Percentiles rank a stretch among this genome's conserved stretches.
phyloP scores from a whole-genome alignment of 768 basidiomycete species.

The Trichaptum fuscoviolaceum region DNA sequence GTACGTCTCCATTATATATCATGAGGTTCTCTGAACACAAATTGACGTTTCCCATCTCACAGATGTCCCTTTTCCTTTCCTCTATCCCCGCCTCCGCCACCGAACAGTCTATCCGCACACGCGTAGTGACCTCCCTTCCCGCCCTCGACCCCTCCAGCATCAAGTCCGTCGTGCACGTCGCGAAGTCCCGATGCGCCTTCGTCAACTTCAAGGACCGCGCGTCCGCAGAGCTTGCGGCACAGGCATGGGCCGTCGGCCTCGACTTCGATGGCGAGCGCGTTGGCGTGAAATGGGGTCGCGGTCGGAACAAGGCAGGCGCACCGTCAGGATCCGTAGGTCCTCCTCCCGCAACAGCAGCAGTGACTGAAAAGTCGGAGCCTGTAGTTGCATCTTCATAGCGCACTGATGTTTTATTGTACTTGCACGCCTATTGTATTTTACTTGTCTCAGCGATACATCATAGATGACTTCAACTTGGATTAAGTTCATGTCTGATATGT shows the following conservation, averaged over 20 bases:
- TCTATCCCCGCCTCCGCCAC: constrained; percentile 65
- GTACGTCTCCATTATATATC: constrained; percentile 42
- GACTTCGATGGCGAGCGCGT: constrained; percentile 76
- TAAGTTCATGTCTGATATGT: not conserved
- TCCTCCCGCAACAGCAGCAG: not conserved
- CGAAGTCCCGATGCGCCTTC: constrained; percentile 91
- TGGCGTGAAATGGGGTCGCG: constrained; percentile 85
- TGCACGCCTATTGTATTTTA: not conserved
- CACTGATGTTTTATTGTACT: not conserved
- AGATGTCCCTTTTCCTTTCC: constrained; percentile 87
- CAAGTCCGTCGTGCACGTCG: constrained; percentile 81
- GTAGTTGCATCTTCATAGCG: not conserved
- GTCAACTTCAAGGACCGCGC: constrained; percentile 84
- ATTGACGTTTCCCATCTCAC: not conserved
- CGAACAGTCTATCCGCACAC: constrained; percentile 69
- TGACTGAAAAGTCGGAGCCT: not conserved
- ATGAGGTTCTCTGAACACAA: constrained; percentile 12
- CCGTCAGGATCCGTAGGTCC: not conserved
- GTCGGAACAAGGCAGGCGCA: constrained; percentile 36
- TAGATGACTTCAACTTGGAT: not conserved
- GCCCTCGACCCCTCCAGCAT: constrained; percentile 57
- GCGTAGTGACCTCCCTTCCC: constrained; percentile 64
- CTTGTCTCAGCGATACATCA: not conserved
- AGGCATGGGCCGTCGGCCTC: constrained; percentile 86
- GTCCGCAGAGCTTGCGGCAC: constrained; percentile 83